Base-by-base conservation (phyloP, 2,329 filamentous ascomycete species). In the Fusarium anthophilum region DNA sequence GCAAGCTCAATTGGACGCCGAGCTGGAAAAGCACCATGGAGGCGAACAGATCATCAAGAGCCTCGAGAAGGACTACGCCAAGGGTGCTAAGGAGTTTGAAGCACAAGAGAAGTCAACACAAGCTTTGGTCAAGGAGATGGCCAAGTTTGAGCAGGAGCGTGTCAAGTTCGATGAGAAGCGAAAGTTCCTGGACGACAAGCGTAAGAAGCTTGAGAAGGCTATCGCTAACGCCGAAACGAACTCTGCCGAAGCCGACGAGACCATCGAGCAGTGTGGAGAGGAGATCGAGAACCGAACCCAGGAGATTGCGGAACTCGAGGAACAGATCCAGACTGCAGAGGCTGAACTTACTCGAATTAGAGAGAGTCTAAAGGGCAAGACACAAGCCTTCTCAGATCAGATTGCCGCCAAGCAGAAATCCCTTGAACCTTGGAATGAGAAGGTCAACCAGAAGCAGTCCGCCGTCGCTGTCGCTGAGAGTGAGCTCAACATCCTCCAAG, bases 161-260 rank as follows among this genome's bases (percentile, higher is more conserved):
- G 96, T 99, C 83, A 99, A 99, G 80, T 95, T 97, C 76, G 96
- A 98, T 74, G 97, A 99, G 83, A 98, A 98, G 87, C 92, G 93
- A 81, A 99, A 99, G 81, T 98, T 98, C 82, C 84, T 99, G 74
- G 87, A 89, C 5, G 92, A 92, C 79, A 99, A 99, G 85, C 92
- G 94, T 78, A 98, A 96, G 86, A 99, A 99, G 84, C 88, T 98
- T 20, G 94, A 98, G 75, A 98, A 98, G 85, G 90, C 92, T 0
- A 93, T 96, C 70, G 87, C 91, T 62, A 92, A 91, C 51, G 94
- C 94, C 68, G 93, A 94, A 72, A 91, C 92, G 66, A 91, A 92
- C 11, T 89, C 91, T 2, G 88, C 89, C 2, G 94, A 97, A 77
- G 93, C 95, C 8, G 89, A 92, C 43, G 92, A 93, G 71, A 90